Percentiles rank a stretch among this genome's conserved stretches.
Conservation (phyloP, 768 basidiomycete genomes). For the Macrolepiota albuminosa region DNA sequence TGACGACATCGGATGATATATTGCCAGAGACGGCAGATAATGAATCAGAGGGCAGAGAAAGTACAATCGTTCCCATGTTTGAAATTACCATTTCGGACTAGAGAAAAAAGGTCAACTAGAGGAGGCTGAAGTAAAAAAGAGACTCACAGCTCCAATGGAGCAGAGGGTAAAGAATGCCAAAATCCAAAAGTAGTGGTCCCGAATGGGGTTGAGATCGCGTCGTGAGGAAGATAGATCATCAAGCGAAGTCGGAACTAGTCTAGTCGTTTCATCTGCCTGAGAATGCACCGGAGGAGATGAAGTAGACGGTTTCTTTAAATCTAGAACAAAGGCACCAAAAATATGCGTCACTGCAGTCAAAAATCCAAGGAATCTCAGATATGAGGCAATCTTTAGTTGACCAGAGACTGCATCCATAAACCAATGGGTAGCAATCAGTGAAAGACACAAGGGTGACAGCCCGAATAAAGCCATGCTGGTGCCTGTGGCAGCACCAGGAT, state of each 20-base stretch:
- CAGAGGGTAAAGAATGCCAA: slow-evolving; percentile 47
- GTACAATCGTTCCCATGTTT: slow-evolving; percentile 73
- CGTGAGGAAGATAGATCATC: not conserved
- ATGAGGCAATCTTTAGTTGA: slow-evolving; percentile 39
- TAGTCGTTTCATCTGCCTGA: slow-evolving; percentile 26
- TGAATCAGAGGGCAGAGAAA: slow-evolving; percentile 47
- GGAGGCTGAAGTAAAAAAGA: not conserved
- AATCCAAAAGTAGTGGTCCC: slow-evolving; percentile 60
- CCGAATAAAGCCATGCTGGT: slow-evolving; percentile 70
- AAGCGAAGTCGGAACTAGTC: slow-evolving; percentile 20
- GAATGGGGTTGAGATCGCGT: slow-evolving; percentile 38
- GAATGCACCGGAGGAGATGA: not conserved
- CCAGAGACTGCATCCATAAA: slow-evolving; percentile 48
- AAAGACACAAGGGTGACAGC: slow-evolving; percentile 75
- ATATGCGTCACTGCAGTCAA: slow-evolving; percentile 50
- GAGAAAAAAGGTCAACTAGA: not conserved
- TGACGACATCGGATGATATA: slow-evolving; percentile 29
- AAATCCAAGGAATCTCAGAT: slow-evolving; percentile 53
- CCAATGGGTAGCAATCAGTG: slow-evolving; percentile 54
- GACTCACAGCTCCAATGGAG: slow-evolving; percentile 66
- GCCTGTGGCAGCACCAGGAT: slow-evolving; percentile 64
- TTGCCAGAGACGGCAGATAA: slow-evolving; percentile 8
- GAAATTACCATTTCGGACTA: slow-evolving; percentile 82
- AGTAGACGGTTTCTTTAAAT: slow-evolving; percentile 3
- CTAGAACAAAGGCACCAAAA: slow-evolving; percentile 45